Base-by-base conservation (phyloP, 345 rosid genomes). In the Melaleuca alternifolia region DNA sequence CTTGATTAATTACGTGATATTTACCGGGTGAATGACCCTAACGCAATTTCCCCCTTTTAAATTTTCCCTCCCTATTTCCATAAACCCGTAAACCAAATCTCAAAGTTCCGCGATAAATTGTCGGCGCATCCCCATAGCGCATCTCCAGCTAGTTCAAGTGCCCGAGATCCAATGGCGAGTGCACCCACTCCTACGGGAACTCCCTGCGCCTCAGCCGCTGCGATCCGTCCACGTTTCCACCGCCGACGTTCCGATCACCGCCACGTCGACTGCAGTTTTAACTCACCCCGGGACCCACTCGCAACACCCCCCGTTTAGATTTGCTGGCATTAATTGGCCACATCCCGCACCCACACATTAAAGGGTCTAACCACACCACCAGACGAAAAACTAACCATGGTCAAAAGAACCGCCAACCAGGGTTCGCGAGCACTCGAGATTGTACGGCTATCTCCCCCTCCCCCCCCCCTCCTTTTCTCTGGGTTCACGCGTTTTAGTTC, bases 21-120 rank as follows among this genome's bases (percentile, higher is more conserved):
- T 51, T 51, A 51, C 52, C 52, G 15, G 3, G 41, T 41, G 41
- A 41, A 41, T 4, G 2, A 41, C 41, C 41, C 4, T 41, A 41
- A 41, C 11, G 53, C 46, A 65, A 65, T 65, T 65, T 33, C 71
- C 4, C 23, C 24, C 11, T 33, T 65, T 2, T 16, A 23, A 16
- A 65, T 16, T 18, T 18, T 65, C 79, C 77, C 23, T 30, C 46
- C 46, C 46, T 30, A 7, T 33, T 65, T 65, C 44, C 79, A 65
- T 65, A 16, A 65, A 23, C 79, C 46, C 24, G 46, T 65, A 10
- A 65, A 33, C 79, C 18, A 24, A 48, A 48, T 54, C 83, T 50
- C 51, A 88, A 85, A 76, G 84, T 87, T 77, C 84, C 92, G 91
- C 91, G 93, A 92, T 71, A 91, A 82, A 87, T 89, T 93, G 95